Evolutionary conservation across 768 basidiomycete genomes (phyloP), one percentile per base, ranked within the genome.

Genomic region (Tylopilus sp.): DNA sequence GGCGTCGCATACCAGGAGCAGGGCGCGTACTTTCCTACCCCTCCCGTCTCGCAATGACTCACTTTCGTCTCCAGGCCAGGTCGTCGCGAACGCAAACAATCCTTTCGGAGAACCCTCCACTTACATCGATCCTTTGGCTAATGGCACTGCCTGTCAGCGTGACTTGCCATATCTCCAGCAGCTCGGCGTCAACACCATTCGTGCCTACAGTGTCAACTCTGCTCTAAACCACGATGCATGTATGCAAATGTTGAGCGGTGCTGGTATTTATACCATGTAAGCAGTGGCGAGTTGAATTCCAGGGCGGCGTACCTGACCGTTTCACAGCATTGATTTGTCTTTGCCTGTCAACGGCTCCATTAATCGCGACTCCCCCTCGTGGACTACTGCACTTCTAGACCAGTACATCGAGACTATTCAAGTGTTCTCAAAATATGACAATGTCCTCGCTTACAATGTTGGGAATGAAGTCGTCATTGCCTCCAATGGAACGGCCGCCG

Each of bases 251-350:
- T 77, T 97, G 53, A 85, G 83, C 59, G 68, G 70, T 20, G 91
- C 91, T 33, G 86, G 86, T 23, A 97, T 97, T 49, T 95, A 97
- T 69, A 80, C 87, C 47, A 86, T 95, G 93, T 95, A 56, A 63
- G 87, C 74, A 1, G 15, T 38, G 44, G 26, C 8, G 28, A 12
- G n/a, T n/a, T n/a, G n/a, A 50, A 26, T 23, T 33, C 38, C 46
- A 41, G 47, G 35, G 55, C 23, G 42, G 36, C 26, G 47, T 40
- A 41, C 33, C 42, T 60, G 59, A 45, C 52, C 50, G 38, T 50
- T 9, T 9, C 46, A 3, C 57, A 97, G 93, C 55, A 81, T 98
- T 51, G 94, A 97, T 65, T 76, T 98, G 45, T 79, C 91, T 5
- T 73, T 93, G 11, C 94, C 93, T 39, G 69, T 87, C 22, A 91